Conservation (phyloP, 1,284 basidiomycete species). For the Austroboletus novae-zelandiae region DNA sequence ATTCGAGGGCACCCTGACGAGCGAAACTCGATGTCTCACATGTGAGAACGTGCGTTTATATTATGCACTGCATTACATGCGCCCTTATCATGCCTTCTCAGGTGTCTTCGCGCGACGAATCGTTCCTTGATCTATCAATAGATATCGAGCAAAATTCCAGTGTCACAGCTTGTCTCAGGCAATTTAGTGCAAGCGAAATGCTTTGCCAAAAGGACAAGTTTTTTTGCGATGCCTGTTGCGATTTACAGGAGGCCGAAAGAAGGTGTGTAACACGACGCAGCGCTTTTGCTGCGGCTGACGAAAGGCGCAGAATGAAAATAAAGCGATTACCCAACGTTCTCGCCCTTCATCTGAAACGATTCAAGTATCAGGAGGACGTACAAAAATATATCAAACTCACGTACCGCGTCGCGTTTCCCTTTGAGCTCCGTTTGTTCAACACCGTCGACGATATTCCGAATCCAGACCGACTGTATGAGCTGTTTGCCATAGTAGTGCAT, state of each 20-base stretch:
- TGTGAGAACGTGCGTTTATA: constrained; percentile 79
- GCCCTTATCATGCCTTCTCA: constrained; percentile 31
- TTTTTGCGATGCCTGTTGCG: constrained; percentile 96
- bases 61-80: neutral
- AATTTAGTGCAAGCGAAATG: constrained; percentile 98
- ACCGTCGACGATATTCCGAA: constrained; percentile 92
- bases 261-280: constrained; percentile 46
- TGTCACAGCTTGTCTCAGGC: constrained; percentile 90
- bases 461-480: constrained; percentile 87
- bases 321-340: constrained; percentile 93
- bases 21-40: constrained; percentile 95
- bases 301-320: constrained; percentile 84
- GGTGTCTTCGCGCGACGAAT: constrained; percentile 95
- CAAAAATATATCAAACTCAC: constrained; percentile 91
- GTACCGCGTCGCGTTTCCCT: constrained; percentile 95
- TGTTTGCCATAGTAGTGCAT: constrained; percentile 96
- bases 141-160: constrained; percentile 98
- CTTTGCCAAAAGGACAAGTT: constrained; percentile 98
- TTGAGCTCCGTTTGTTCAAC: constrained; percentile 93
- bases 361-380: constrained; percentile 93
- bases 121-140: constrained; percentile 95
- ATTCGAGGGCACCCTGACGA: constrained; percentile 92
- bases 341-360: constrained; percentile 94
- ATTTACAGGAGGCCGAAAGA: constrained; percentile 97
- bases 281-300: constrained; percentile 8